These are phyloP conservation scores for Lactifluus hygrophoroides DNA, from an alignment of 768 basidiomycete genomes.

Conservation along the genomic window DNA sequence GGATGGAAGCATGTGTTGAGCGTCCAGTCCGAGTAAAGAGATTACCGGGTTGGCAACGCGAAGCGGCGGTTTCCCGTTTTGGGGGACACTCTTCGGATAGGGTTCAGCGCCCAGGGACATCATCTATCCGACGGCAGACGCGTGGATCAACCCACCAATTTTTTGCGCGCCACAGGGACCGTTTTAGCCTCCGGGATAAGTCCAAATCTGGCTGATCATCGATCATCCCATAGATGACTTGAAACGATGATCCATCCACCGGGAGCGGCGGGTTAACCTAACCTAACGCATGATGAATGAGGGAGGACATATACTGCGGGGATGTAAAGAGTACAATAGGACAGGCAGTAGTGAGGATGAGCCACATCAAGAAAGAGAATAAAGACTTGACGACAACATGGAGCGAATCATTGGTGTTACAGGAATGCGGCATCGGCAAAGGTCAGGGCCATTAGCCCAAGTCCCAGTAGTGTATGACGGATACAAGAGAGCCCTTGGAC, in stretches of 20 bases:
- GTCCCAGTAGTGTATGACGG: constrained; percentile 2
- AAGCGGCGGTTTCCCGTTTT: no score
- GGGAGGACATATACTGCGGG: neutral
- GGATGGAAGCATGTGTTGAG: no score
- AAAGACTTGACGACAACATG: constrained; percentile 7
- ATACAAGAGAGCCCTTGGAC: constrained; percentile 4
- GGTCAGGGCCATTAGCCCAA: constrained; percentile 4
- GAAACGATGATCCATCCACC: no score
- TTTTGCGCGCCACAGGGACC: neutral
- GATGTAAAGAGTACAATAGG: constrained; percentile 12
- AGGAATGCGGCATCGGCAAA: constrained; percentile 4
- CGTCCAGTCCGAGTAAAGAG: neutral
- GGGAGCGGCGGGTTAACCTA: neutral
- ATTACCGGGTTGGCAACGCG: neutral
- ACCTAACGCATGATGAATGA: constrained; percentile 7
- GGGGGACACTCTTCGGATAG: neutral
- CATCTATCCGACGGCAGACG: neutral
- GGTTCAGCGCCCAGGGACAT: neutral
- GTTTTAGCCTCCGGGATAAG: neutral
- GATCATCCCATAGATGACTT: no score
- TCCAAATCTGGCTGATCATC: neutral
- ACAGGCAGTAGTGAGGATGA: constrained; percentile 4
- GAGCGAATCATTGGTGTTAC: constrained; percentile 12
- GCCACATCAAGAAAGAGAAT: neutral
- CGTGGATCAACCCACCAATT: no score